Base-by-base conservation (phyloP, 495 filamentous ascomycete species). In the Hyaloscypha variabilis region DNA sequence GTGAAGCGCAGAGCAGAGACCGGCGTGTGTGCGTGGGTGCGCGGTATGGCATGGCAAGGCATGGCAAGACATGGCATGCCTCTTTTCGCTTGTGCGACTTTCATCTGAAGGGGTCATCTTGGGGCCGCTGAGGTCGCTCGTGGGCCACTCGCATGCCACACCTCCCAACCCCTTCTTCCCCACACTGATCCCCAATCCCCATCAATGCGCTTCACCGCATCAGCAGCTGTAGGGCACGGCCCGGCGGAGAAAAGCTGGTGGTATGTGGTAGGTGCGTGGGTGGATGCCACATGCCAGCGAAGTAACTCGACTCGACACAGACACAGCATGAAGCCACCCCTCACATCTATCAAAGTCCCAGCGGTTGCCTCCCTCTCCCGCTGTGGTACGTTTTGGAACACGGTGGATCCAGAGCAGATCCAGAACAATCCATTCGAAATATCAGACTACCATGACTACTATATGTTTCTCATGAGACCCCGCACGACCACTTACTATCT, bases 191-290 rank as follows among this genome's bases (percentile, higher is more conserved):
- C 17, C 26, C 11, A 24, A 19, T 29, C 34, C 29, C 28, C 29
- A 6, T 53, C 29, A 17, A 53, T 62, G 50, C 28, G 46, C 50
- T 54, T 54, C 49, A 53, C 49, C 31, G 30, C 50, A 5, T 23
- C 8, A 51, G n/a, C 8, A 51, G 50, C 10, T 34, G 24, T 53
- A 62, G 49, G 46, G 31, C 61, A 56, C 61, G 61, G 61, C 24
- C 34, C 26, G 52, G 61, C 61, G 61, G 52, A 63, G 51, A 28
- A 42, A 57, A 21, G 11, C 39, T 46, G 39, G 39, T 14, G 39
- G 13, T 13, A 6, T 36, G 19, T 24, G 11, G 17, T 61, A 21
- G 42, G 39, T 54, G 23, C 51, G 11, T 54, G 23, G 51, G 19
- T 8, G 6, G 8, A 25, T 29, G 6, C 3, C 8, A 54, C 26